Base-by-base conservation (phyloP, 2,329 filamentous ascomycete species). In the Drechslerella stenobrocha region DNA sequence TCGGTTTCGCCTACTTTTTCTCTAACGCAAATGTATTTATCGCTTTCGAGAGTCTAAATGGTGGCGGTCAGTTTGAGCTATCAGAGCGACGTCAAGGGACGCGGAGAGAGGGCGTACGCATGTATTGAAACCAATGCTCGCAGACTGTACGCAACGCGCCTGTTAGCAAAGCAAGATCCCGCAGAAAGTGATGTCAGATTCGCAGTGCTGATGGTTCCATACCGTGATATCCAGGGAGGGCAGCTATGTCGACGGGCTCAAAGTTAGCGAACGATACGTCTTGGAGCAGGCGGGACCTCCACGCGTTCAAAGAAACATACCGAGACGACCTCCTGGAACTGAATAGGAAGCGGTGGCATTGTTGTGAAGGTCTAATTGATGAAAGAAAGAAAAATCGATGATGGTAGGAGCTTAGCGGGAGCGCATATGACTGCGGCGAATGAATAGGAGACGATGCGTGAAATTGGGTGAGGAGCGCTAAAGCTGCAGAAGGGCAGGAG, bases 11-110 rank as follows among this genome's bases (percentile, higher is more conserved):
- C 70, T 26, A 64, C 70, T 81, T 95, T 92, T 80, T 97, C 92
- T 78, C 93, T 88, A 76, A 98, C 87, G 79, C 93, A 98, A 75
- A 98, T 89, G 79, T 87, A 98, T 76, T 87, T 84, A 79, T 98
- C 93, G 76, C 93, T 98, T 83, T 98, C 93, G 80, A 98, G 84
- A 78, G 93, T 98, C 91, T 96, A 70, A 70, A 45, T 73, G 13
- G 20, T 6, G 11, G 15, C 13, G 42, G 26, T 24, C 9, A 15
- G 28, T 11, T 42, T 15, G n/a, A n/a, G n/a, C n/a, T n/a, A n/a
- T 30, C 20, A 9, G 47, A 28, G 32, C 11, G 23, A 40, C 45
- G 45, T 50, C 34, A 66, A 57, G 37, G 26, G 58, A 47, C 61
- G 69, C 64, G 35, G 58, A n/a, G 22, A 35, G 59, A 70, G 22